Conservation (phyloP, 768 basidiomycete species). For the Trametes meyenii region DNA sequence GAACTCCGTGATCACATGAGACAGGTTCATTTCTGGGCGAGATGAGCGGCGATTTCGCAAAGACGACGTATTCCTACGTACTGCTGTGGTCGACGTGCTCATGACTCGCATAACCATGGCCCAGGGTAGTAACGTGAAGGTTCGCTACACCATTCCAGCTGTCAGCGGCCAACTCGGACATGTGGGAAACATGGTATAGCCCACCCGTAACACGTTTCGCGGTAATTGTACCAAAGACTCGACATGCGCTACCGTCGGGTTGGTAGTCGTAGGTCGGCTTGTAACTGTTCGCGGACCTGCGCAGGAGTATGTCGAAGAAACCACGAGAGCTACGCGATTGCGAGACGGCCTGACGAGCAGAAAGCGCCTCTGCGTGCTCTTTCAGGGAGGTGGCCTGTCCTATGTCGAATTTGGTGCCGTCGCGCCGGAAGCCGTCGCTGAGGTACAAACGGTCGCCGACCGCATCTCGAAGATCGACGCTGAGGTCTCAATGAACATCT, state of each 20-base stretch:
- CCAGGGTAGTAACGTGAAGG: conserved; percentile 90
- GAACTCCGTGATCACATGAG: conserved; percentile 95
- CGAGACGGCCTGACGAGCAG: conserved; percentile 67
- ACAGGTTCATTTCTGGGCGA: conserved; percentile 86
- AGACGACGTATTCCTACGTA: conserved; percentile 44
- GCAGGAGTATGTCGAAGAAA: conserved; percentile 61
- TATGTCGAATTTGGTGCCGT: conserved; percentile 83
- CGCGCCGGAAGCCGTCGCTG: conserved; percentile 76
- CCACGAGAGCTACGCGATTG: conserved; percentile 80
- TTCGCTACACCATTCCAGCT: conserved; percentile 56
- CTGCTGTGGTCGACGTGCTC: conserved; percentile 87
- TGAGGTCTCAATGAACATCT: conserved; percentile 57
- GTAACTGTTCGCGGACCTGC: conserved; percentile 49
- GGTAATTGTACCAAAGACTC: conserved; percentile 79
- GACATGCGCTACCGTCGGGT: conserved; percentile 74
- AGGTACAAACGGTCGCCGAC: conserved; percentile 92
- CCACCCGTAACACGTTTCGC: conserved; percentile 91
- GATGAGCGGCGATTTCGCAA: background rate
- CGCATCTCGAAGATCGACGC: conserved; percentile 88
- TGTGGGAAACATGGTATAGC: conserved; percentile 11
- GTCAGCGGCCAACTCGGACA: background rate
- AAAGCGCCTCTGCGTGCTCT: conserved; percentile 68
- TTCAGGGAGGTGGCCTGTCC: conserved; percentile 77
- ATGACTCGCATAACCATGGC: conserved; percentile 89
- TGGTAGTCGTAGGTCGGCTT: conserved; percentile 75